A percentile compares a stretch with the other conserved stretches of the same genome.
Conservation (phyloP, 768 basidiomycete genomes). For the Grammothele lineata region DNA sequence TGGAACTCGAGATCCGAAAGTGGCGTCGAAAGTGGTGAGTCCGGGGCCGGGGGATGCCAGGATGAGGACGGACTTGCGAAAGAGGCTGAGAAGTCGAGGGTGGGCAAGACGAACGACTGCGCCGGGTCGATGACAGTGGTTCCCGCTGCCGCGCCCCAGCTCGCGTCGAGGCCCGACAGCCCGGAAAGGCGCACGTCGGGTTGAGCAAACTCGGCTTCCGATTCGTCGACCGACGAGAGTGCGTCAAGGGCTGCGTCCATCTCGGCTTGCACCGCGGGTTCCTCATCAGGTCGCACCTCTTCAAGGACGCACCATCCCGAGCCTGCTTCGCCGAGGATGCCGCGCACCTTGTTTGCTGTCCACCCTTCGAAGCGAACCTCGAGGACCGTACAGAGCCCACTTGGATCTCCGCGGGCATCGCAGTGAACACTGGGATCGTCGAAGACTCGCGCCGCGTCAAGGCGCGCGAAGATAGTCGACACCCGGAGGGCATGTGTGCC, state of each 20-base stretch:
- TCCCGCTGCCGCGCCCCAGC: conserved; percentile 3
- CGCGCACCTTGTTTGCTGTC: conserved; percentile 58
- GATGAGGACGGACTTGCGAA: conserved; percentile 26
- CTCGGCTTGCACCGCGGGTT: conserved; percentile 15
- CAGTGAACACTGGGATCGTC: conserved; percentile 48
- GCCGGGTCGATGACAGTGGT: conserved; percentile 45
- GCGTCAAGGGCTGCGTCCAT: conserved; percentile 28
- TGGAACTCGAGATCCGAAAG: conserved; percentile 21
- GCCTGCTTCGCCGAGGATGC: conserved; percentile 66
- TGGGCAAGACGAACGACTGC: conserved; percentile 71
- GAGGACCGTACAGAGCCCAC: conserved; percentile 61
- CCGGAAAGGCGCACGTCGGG: conserved; percentile 2
- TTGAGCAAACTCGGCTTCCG: not conserved
- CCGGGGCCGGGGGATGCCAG: conserved; percentile 12
- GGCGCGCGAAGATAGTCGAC: conserved; percentile 60
- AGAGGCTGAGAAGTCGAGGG: conserved; percentile 63
- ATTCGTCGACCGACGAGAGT: conserved; percentile 19
- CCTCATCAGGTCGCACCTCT: conserved; percentile 36
- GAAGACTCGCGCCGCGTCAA: conserved; percentile 72
- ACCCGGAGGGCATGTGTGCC: conserved; percentile 59
- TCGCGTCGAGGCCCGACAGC: conserved; percentile 5
- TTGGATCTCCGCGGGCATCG: conserved; percentile 53
- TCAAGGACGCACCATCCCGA: conserved; percentile 75
- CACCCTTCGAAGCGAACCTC: conserved; percentile 73
- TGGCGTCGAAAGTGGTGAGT: conserved; percentile 1